Evolutionary conservation across 345 rosid genomes (phyloP), one percentile per base, ranked within the genome.

Genomic region (Eucalyptus marginata): DNA sequence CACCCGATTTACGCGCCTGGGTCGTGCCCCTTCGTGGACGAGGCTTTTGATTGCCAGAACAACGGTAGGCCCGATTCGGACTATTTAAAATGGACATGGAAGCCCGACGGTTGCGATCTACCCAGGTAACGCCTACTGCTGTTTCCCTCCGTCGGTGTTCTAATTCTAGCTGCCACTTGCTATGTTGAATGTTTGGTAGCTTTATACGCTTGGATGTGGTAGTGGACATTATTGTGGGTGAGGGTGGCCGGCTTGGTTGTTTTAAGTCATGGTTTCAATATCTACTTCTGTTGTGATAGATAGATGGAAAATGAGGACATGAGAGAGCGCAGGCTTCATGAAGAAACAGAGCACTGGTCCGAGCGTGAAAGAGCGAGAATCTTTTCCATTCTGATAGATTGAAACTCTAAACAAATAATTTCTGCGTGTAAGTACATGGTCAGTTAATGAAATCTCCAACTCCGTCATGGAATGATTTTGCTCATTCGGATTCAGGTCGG

Each of bases 11-110:
- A 97, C 89, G 87, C 89, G 83, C 95, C 99, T 6, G 96, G 95
- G 81, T 94, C 98, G n/a, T 98, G 99, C 92, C 97, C 99, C 49
- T 97, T 92, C 36, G 98, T 98, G 2, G 99, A 98, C 59, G 98
- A 94, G 87, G 98, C 97, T 89, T 97, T 94, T 89, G 98, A 96
- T 92, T 98, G 99, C 93, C 98, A 95, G 83, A 89, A 81, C 86
- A 98, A 97, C 58, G 99, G 98, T 46, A 94, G 99, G 88, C 89
- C 84, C 7, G 99, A 96, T 92, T 93, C 96, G 1, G 94, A 92
- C 14, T 98, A 96, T 94, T 91, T 96, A 36, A 89, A 90, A 54
- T 97, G 98, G 99, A 93, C 94, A 49, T 98, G 99, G 99, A 94
- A 96, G 94, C 99, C 99, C 49, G 91, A 98, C 81, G 98, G 90